Conservation (phyloP, 129 eudicot genomes). For the Lonicera japonica region DNA sequence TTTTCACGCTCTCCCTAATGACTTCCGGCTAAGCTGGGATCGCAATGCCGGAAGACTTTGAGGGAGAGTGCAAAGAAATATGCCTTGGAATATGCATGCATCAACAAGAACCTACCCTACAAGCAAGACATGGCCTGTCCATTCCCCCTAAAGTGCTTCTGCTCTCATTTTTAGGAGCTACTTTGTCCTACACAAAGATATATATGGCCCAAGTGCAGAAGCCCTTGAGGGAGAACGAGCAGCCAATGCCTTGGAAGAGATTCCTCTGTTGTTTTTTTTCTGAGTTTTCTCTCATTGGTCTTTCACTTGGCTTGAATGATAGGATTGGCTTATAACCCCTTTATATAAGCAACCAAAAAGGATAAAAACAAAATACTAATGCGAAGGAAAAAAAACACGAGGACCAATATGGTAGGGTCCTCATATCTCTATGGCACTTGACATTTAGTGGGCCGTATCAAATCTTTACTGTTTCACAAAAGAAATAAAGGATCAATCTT, state of each 20-base stretch:
- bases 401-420: slow-evolving; percentile 28
- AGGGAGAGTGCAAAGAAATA: background rate
- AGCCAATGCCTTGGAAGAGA: slow-evolving; percentile 25
- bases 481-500: background rate
- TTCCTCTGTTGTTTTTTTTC: too few relatives aligned
- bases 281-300: slow-evolving; percentile 18
- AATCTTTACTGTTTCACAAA: slow-evolving; percentile 2
- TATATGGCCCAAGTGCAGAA: slow-evolving; percentile 18
- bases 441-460: slow-evolving; percentile 23
- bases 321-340: slow-evolving; percentile 26
- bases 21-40: background rate
- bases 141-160: slow-evolving; percentile 8
- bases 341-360: slow-evolving; percentile 21
- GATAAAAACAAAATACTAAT: background rate
- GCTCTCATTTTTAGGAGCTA: background rate
- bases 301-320: slow-evolving; percentile 3
- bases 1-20: background rate
- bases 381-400: too few relatives aligned
- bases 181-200: background rate
- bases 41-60: background rate
- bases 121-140: slow-evolving; percentile 7
- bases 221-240: slow-evolving; percentile 52
- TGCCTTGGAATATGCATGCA: too few relatives aligned
- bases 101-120: too few relatives aligned
- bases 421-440: slow-evolving; percentile 26